These are phyloP conservation scores for Nakazawaea wyomingensis DNA, from an alignment of 805 yeast species.

Conservation along the genomic window DNA sequence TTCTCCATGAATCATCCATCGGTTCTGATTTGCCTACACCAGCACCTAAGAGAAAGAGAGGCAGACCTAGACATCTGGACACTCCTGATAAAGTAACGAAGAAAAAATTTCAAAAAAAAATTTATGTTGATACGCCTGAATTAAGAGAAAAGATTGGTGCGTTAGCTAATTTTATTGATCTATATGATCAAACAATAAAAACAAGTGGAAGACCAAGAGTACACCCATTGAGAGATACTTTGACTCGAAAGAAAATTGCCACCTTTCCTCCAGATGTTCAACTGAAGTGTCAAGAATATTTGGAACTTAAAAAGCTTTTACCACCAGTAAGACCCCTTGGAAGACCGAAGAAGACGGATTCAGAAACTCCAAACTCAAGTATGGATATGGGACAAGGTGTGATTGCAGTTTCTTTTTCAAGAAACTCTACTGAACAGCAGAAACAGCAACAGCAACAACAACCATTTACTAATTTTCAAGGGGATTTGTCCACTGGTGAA, in stretches of 20 bases:
- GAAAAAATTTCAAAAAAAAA: constrained; percentile 3
- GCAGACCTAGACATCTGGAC: constrained; percentile 1
- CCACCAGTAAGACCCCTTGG: constrained; percentile 25
- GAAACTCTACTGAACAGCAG: too few species aligned
- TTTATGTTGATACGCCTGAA: constrained; percentile 21
- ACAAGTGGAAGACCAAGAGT: constrained; percentile 13
- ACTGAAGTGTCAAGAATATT: constrained; percentile 7
- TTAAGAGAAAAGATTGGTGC: constrained; percentile 1
- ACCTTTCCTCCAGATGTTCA: constrained; percentile 3
- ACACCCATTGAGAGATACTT: constrained; percentile 18
- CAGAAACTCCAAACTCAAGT: constrained; percentile 17
- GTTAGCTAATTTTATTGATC: constrained; percentile 4
- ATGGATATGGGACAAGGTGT: neutral
- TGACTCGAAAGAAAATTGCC: constrained; percentile 9
- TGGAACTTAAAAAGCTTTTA: constrained; percentile 14
- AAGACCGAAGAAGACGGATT: constrained; percentile 24
- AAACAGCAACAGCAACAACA: neutral
- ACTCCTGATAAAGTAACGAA: neutral
- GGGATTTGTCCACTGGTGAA: neutral
- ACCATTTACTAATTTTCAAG: neutral
- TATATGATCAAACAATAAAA: constrained; percentile 12
- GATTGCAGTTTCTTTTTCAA: too few species aligned
- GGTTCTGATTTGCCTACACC: neutral
- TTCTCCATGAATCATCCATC: neutral
- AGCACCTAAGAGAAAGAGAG: neutral